A percentile compares a stretch with the other conserved stretches of the same genome.
These are phyloP conservation scores for Sporisorium exsertum DNA, from an alignment of 1,284 basidiomycete genomes.

Conservation along the genomic window DNA sequence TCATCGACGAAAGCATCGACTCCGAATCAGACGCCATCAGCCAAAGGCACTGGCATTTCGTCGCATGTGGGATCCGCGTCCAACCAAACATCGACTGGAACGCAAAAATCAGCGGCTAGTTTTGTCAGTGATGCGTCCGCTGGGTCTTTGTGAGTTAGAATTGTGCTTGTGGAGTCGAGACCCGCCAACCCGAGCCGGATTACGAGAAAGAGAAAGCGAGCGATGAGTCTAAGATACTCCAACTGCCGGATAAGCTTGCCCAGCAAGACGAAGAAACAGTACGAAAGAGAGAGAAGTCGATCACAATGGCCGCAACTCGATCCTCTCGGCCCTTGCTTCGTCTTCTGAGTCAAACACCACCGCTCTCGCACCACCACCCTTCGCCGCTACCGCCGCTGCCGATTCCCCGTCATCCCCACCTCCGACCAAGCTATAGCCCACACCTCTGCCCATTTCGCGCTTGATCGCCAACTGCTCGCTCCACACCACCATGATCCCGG, in stretches of 20 bases:
- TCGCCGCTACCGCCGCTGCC: not conserved
- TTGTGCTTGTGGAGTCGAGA: too few species aligned
- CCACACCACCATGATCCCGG: conserved; percentile 80
- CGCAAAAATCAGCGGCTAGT: too few species aligned
- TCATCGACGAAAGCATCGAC: not conserved
- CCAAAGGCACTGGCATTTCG: not conserved
- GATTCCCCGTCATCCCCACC: conserved; percentile 5
- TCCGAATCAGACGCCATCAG: not conserved
- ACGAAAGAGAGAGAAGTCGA: not conserved
- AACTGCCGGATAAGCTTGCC: too few species aligned
- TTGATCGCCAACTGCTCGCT: conserved; percentile 90
- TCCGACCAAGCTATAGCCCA: conserved; percentile 39
- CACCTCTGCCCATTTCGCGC: conserved; percentile 78
- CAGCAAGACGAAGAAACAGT: not conserved
- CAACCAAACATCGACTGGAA: too few species aligned
- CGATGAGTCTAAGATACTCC: too few species aligned
- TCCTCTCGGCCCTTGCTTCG: conserved; percentile 9
- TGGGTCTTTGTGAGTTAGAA: too few species aligned
- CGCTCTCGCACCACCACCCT: not conserved
- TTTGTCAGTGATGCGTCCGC: too few species aligned
- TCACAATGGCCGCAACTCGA: conserved; percentile 27
- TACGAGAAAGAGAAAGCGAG: too few species aligned
- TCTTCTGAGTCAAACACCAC: conserved; percentile 21
- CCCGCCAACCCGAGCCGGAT: too few species aligned
- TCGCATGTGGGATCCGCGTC: not conserved